Conservation (phyloP, 2,329 filamentous ascomycete species). For the Gremmenia infestans region DNA sequence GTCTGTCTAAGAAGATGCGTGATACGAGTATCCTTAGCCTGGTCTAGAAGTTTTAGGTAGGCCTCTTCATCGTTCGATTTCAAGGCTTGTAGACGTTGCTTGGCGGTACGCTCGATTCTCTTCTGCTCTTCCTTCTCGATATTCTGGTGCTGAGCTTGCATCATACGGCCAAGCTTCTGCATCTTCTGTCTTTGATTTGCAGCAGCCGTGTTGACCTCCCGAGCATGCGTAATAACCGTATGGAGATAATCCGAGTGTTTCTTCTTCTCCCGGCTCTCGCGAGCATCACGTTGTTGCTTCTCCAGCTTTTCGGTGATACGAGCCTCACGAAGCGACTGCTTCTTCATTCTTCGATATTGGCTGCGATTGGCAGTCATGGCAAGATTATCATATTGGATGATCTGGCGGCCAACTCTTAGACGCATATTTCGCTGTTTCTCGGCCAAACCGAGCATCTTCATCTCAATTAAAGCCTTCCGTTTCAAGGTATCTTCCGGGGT, state of each 20-base stretch:
- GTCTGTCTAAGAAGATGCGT: constrained; percentile 95
- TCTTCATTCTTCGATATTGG: constrained; percentile 91
- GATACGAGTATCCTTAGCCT: constrained; percentile 99
- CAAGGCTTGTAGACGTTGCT: constrained; percentile 97
- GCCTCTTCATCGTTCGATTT: constrained; percentile 99
- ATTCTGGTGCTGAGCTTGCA: constrained; percentile 85
- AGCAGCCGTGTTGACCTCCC: constrained; percentile 68
- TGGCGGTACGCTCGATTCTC: constrained; percentile 92
- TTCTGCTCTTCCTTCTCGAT: constrained; percentile 99
- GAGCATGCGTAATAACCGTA: constrained; percentile 76
- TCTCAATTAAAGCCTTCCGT: constrained; percentile 86
- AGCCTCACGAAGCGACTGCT: constrained; percentile 90
- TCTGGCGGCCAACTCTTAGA: constrained; percentile 81
- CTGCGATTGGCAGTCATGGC: constrained; percentile 95
- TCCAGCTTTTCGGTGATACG: constrained; percentile 98
- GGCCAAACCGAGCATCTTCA: constrained; percentile 85
- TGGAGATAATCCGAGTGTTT: constrained; percentile 90
- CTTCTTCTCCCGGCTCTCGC: constrained; percentile 95
- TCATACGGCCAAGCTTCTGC: constrained; percentile 82
- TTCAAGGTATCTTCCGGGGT: constrained; percentile 79
- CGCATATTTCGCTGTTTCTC: constrained; percentile 83
- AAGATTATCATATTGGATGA: constrained; percentile 93
- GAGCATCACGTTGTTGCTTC: constrained; percentile 95
- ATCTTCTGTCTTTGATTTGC: constrained; percentile 66
- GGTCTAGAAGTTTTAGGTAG: constrained; percentile 93